Percentiles rank a stretch among this genome's conserved stretches.
Conservation (phyloP, 192 early-diverging fungal genomes). For the Linnemannia exigua region DNA sequence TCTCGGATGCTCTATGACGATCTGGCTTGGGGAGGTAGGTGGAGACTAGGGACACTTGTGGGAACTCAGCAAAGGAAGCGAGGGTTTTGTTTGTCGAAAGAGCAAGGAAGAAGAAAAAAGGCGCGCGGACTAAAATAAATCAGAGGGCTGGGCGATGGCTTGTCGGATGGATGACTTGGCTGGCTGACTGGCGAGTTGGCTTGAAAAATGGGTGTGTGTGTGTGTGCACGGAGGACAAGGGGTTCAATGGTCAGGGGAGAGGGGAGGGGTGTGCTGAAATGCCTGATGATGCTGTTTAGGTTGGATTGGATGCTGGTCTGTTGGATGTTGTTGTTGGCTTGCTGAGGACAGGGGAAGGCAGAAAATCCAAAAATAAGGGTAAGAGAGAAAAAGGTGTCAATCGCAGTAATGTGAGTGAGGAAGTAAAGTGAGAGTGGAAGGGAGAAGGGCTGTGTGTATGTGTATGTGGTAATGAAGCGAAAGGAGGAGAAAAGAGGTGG, state of each 20-base stretch:
- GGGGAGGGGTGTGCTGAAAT: neutral
- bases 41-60: neutral
- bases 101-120: too few species aligned
- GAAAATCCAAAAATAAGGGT: neutral
- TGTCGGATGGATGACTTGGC: too few species aligned
- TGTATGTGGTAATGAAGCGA: neutral
- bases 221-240: conserved; percentile 1
- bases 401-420: neutral
- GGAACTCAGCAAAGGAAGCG: neutral
- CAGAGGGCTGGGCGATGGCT: neutral
- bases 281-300: conserved; percentile 9
- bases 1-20: conserved; percentile 3
- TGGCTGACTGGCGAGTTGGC: too few species aligned
- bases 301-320: neutral
- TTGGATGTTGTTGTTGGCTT: neutral
- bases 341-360: neutral
- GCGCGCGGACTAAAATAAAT: conserved; percentile 2
- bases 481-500: neutral
- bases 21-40: neutral
- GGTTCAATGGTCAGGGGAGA: neutral
- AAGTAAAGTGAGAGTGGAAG: neutral
- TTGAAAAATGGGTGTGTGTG: neutral
- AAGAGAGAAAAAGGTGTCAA: neutral
- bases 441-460: neutral
- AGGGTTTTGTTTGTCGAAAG: neutral